Conservation (phyloP, 2,329 filamentous ascomycete genomes). For the Iodosphaeria phyllophila region DNA sequence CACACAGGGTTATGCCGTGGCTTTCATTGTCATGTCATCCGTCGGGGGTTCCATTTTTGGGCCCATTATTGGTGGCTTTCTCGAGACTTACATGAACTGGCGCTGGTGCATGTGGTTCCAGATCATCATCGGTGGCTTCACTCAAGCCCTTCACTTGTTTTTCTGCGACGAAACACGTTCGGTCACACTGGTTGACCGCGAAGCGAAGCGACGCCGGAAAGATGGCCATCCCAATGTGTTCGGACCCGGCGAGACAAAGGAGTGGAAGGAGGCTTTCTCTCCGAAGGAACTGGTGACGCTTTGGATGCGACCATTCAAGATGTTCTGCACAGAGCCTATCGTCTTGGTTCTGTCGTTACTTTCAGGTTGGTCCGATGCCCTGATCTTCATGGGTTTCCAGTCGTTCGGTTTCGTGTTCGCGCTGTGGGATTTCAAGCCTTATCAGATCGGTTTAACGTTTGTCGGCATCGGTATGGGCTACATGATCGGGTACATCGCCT, state of each 20-base stretch:
- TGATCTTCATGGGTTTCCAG: slow-evolving; percentile 50
- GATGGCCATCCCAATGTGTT: slow-evolving; percentile 22
- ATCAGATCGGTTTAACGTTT: slow-evolving; percentile 17
- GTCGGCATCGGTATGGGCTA: slow-evolving; percentile 32
- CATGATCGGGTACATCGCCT: slow-evolving; percentile 35
- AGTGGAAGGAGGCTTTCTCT: slow-evolving; percentile 15
- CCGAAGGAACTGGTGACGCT: slow-evolving; percentile 24
- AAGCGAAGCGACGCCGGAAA: slow-evolving; percentile 34
- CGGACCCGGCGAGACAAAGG: slow-evolving; percentile 28
- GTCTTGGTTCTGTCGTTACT: slow-evolving; percentile 38
- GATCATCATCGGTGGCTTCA: slow-evolving; percentile 32
- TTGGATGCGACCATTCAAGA: slow-evolving; percentile 41
- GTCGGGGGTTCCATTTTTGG: slow-evolving; percentile 35
- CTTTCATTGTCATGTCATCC: slow-evolving; percentile 38
- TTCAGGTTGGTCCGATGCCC: slow-evolving; percentile 41
- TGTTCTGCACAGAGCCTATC: slow-evolving; percentile 44
- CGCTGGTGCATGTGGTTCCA: slow-evolving; percentile 46
- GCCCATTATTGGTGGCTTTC: slow-evolving; percentile 33
- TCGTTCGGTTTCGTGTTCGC: slow-evolving; percentile 39
- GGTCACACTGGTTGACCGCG: slow-evolving; percentile 34
- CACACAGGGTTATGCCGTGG: slow-evolving; percentile 38
- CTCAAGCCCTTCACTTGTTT: slow-evolving; percentile 32
- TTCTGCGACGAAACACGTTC: slow-evolving; percentile 39
- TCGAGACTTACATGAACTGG: slow-evolving; percentile 27
- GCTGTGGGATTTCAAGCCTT: slow-evolving; percentile 35